These are phyloP conservation scores for Xylaria sp. DNA, from an alignment of 2,329 filamentous ascomycete genomes.

Conservation along the genomic window DNA sequence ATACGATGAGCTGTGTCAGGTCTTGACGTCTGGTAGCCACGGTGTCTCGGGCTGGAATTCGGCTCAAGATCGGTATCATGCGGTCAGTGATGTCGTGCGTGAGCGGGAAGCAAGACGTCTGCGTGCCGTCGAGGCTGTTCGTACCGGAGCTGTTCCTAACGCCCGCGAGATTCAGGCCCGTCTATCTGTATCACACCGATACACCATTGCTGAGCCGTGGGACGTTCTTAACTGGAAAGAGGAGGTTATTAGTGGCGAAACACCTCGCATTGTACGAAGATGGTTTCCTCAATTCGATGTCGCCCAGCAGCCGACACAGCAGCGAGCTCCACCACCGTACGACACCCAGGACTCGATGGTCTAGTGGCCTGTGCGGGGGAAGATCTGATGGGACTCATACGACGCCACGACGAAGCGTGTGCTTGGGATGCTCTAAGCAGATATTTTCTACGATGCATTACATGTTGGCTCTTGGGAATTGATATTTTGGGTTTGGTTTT, in stretches of 20 bases:
- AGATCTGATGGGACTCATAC: conserved; percentile 39
- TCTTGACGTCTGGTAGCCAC: conserved; percentile 71
- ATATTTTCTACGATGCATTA: conserved; percentile 44
- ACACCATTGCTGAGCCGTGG: conserved; percentile 58
- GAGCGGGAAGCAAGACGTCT: conserved; percentile 68
- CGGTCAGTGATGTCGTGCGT: conserved; percentile 62
- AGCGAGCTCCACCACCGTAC: conserved; percentile 38
- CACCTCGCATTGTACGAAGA: conserved; percentile 56
- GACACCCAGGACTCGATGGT: conserved; percentile 47
- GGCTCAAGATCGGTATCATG: conserved; percentile 58
- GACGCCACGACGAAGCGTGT: conserved; percentile 43
- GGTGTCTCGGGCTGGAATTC: conserved; percentile 64
- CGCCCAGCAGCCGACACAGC: conserved; percentile 35
- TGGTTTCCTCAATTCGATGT: conserved; percentile 56
- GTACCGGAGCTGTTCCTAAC: conserved; percentile 51
- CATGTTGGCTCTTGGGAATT: conserved; percentile 44
- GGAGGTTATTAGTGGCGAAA: conserved; percentile 54
- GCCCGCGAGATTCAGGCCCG: conserved; percentile 51
- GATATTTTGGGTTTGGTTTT: conserved; percentile 43
- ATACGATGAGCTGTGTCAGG: conserved; percentile 71
- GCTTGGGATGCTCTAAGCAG: conserved; percentile 33
- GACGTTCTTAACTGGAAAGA: conserved; percentile 63
- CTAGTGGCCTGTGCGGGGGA: conserved; percentile 41
- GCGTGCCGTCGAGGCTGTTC: conserved; percentile 58
- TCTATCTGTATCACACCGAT: conserved; percentile 53